These are phyloP conservation scores for Penicillium flavigenum DNA, from an alignment of 495 filamentous ascomycete genomes.

Conservation along the genomic window DNA sequence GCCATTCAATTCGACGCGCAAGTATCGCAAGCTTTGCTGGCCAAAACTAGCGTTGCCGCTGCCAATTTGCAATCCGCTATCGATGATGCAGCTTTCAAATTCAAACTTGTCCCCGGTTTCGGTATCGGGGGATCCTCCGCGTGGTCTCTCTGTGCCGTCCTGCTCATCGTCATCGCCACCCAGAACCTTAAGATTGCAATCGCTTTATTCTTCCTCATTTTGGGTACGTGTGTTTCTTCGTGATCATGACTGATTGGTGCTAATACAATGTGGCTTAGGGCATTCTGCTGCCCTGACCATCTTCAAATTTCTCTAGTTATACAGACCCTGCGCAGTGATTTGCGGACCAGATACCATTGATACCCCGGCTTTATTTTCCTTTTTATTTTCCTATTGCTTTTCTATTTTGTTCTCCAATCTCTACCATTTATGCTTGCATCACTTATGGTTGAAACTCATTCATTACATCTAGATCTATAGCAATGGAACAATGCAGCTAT, in stretches of 20 bases:
- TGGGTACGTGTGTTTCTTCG: slow-evolving; percentile 16
- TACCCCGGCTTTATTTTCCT: neutral
- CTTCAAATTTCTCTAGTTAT: slow-evolving; percentile 8
- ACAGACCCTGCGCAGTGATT: neutral
- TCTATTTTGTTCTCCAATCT: neutral
- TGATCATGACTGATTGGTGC: neutral
- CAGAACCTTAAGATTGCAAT: slow-evolving; percentile 29
- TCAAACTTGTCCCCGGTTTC: slow-evolving; percentile 31
- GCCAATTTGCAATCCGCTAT: slow-evolving; percentile 43
- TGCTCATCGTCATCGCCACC: slow-evolving; percentile 26
- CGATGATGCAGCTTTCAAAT: slow-evolving; percentile 39
- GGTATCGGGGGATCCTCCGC: slow-evolving; percentile 23
- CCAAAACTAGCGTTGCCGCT: slow-evolving; percentile 37
- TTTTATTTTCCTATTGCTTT: neutral
- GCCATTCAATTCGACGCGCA: slow-evolving; percentile 34
- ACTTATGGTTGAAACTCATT: neutral
- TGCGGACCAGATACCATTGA: neutral
- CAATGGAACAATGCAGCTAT: neutral
- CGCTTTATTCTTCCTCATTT: slow-evolving; percentile 22
- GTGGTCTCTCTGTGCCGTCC: slow-evolving; percentile 28
- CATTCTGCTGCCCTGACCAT: slow-evolving; percentile 1
- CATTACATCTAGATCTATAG: neutral
- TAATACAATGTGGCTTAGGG: neutral
- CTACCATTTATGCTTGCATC: neutral
- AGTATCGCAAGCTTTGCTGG: slow-evolving; percentile 40